These are phyloP conservation scores for Penicillium subrubescens DNA, from an alignment of 495 filamentous ascomycete species.

Conservation along the genomic window DNA sequence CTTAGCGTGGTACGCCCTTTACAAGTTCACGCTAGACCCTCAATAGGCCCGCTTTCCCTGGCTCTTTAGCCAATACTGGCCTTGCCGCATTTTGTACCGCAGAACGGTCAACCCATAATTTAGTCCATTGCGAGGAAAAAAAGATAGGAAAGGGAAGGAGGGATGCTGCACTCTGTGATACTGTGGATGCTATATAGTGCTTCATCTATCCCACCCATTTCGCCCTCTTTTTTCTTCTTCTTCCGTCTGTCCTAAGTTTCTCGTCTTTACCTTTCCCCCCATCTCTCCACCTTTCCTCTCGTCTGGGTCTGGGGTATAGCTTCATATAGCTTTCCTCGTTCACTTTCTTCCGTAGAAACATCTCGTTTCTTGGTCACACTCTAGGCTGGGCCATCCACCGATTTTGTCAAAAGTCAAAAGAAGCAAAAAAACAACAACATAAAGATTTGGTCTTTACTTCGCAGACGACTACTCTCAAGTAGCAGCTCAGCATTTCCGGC, in stretches of 20 bases:
- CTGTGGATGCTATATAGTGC: conserved; percentile 23
- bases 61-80: background rate
- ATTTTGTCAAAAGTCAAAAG: conserved; percentile 6
- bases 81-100: conserved; percentile 18
- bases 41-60: background rate
- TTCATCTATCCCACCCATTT: conserved; percentile 11
- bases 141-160: conserved; percentile 10
- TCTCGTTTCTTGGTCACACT: background rate
- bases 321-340: conserved; percentile 19
- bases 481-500: conserved; percentile 15
- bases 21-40: background rate
- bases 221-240: conserved; percentile 2
- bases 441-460: conserved; percentile 14
- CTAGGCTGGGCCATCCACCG: background rate
- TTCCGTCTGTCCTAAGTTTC: conserved; percentile 2
- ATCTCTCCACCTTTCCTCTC: background rate
- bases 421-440: conserved; percentile 18
- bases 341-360: background rate
- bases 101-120: conserved; percentile 11
- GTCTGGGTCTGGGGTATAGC: conserved; percentile 15
- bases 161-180: background rate
- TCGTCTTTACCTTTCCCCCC: background rate
- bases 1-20: background rate
- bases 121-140: conserved; percentile 1
- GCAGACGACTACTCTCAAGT: conserved; percentile 17